Conservation (phyloP, 202 grass and related monocot species). For the Schoenoplectus tabernaemontani region DNA sequence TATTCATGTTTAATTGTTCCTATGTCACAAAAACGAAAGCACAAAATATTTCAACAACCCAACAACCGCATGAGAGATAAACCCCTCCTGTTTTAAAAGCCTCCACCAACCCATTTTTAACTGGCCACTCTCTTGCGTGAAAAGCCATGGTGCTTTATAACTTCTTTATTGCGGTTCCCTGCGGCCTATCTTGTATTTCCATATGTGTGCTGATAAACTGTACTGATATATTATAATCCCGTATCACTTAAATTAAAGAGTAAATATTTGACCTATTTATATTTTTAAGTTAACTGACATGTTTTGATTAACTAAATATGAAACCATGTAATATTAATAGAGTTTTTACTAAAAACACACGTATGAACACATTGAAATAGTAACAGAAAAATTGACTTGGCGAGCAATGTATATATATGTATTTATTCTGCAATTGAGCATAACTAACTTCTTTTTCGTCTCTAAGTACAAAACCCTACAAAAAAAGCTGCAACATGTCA, state of each 20-base stretch:
- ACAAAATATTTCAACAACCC: neutral
- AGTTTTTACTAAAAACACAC: neutral
- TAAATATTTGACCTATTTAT: too few relatives aligned
- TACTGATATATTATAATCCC: too few relatives aligned
- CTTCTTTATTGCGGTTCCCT: neutral
- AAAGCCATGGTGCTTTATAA: neutral
- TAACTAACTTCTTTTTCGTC: neutral
- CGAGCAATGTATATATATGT: neutral
- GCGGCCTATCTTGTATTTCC: neutral
- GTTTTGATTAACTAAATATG: too few relatives aligned
- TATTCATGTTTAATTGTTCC: conserved; percentile 5
- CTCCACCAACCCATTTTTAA: conserved; percentile 3
- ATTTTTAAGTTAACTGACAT: too few relatives aligned
- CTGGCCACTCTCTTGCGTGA: conserved; percentile 15
- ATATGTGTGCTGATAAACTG: neutral
- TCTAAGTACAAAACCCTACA: conserved; percentile 18
- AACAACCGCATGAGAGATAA: conserved; percentile 4
- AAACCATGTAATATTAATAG: neutral
- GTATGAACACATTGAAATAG: neutral
- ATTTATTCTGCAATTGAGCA: neutral
- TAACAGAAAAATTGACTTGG: neutral
- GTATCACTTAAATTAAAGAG: too few relatives aligned
- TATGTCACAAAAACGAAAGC: neutral
- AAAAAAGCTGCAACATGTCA: conserved; percentile 17
- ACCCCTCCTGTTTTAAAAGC: neutral